Evolutionary conservation across 257 asterid genomes (phyloP).

Genomic region (Avicennia marina): DNA sequence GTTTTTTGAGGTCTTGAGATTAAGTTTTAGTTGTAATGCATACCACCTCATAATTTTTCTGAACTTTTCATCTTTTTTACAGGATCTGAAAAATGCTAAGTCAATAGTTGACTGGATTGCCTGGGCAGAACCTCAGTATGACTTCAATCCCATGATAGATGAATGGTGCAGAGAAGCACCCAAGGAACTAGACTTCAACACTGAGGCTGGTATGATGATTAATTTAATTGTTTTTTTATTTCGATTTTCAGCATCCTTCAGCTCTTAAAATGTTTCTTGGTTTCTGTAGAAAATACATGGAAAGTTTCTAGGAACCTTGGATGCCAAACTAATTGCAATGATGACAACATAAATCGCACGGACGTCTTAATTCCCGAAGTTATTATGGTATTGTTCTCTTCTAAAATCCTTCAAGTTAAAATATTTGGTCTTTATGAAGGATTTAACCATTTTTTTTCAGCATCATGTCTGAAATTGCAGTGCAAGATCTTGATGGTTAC

Average conservation of each 20-base stretch:
- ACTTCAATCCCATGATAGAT: conserved; percentile 93
- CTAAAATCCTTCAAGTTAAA: conserved; percentile 17
- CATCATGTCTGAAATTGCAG: not conserved
- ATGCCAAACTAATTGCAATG: conserved; percentile 45
- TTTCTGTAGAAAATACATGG: conserved; percentile 66
- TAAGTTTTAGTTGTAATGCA: conserved; percentile 8
- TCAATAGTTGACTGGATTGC: conserved; percentile 96
- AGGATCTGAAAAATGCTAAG: conserved; percentile 96
- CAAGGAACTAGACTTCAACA: conserved; percentile 85
- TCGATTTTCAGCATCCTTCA: conserved; percentile 6
- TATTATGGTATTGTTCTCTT: conserved; percentile 56
- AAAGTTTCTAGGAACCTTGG: conserved; percentile 75
- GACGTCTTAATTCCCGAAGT: conserved; percentile 94
- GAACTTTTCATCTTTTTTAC: conserved; percentile 19
- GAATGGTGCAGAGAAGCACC: conserved; percentile 99
- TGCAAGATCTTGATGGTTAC: conserved; percentile 3
- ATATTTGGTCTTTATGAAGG: conserved; percentile 9
- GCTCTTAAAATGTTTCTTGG: conserved; percentile 25
- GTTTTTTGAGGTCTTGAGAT: conserved; percentile 13
- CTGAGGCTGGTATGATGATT: conserved; percentile 70
- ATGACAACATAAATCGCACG: conserved; percentile 46
- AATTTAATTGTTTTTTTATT: conserved; percentile 15
- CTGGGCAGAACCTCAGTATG: conserved; percentile 97
- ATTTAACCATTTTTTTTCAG: not conserved
- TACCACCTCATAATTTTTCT: conserved; percentile 10